Percentiles rank a stretch among this genome's conserved stretches.
These are phyloP conservation scores for Aschersonia sp. DNA, from an alignment of 2,329 filamentous ascomycete species.

Conservation along the genomic window DNA sequence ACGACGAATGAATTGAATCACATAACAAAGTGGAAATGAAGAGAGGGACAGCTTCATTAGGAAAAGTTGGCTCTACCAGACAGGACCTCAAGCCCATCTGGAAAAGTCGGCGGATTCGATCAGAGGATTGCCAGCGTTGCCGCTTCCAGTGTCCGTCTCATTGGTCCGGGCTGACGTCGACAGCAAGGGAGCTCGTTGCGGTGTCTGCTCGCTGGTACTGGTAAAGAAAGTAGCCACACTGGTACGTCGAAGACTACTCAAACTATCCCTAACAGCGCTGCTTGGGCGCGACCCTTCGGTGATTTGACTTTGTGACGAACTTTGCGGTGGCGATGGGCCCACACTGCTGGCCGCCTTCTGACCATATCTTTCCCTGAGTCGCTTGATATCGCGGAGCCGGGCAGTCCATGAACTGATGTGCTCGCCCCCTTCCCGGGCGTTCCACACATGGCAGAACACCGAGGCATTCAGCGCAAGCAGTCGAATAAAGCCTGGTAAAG, in stretches of 20 bases:
- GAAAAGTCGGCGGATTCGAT: conserved; percentile 25
- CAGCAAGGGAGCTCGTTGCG: conserved; percentile 43
- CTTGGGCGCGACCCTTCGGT: conserved; percentile 7
- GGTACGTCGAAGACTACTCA: conserved; percentile 45
- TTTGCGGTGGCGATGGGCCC: conserved; percentile 13
- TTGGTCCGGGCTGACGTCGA: conserved; percentile 37
- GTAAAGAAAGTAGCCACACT: conserved; percentile 53
- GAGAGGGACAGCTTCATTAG: not conserved
- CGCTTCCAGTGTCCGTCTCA: conserved; percentile 34
- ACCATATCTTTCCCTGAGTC: conserved; percentile 56
- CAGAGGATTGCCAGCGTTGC: conserved; percentile 14
- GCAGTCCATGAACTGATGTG: conserved; percentile 83
- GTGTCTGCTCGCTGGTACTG: conserved; percentile 38
- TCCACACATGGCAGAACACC: conserved; percentile 88
- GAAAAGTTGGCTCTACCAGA: too few species aligned
- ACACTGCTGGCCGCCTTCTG: conserved; percentile 19
- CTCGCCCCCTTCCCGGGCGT: conserved; percentile 60
- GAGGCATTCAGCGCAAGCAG: conserved; percentile 85
- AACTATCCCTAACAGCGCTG: conserved; percentile 38
- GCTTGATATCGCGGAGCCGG: conserved; percentile 71
- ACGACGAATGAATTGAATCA: not conserved
- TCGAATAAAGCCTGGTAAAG: conserved; percentile 73
- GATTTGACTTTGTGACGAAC: conserved; percentile 7
- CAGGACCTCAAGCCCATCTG: conserved; percentile 16
- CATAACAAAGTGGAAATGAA: not conserved